Conservation (phyloP, 2,329 filamentous ascomycete genomes). For the Fusarium lyarnte region DNA sequence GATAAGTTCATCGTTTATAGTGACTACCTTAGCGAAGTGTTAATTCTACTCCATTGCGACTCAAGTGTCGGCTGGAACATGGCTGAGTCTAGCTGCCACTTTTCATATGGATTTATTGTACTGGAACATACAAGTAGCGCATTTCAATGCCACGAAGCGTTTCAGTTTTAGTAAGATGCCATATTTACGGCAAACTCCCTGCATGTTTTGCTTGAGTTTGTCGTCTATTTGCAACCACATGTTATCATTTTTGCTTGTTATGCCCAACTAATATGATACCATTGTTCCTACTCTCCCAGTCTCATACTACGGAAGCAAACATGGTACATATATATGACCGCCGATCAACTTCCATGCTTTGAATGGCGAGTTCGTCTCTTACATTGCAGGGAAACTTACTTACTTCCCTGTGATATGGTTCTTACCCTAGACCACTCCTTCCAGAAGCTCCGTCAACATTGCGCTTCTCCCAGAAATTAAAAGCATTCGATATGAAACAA, state of each 20-base stretch:
- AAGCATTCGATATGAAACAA: background rate
- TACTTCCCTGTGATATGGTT: too few species aligned
- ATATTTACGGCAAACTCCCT: rapidly evolving
- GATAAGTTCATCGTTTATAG: background rate
- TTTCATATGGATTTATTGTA: rapidly evolving
- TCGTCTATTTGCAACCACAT: background rate
- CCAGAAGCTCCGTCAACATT: too few species aligned
- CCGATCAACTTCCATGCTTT: too few species aligned
- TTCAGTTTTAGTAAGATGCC: rapidly evolving
- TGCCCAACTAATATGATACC: too few species aligned
- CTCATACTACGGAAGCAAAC: rapidly evolving
- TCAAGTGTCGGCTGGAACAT: background rate
- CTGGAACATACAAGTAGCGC: rapidly evolving
- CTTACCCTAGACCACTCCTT: background rate
- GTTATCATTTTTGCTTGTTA: too few species aligned
- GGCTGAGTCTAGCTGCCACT: background rate
- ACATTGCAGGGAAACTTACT: background rate
- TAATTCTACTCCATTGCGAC: background rate
- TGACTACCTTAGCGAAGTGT: too few species aligned
- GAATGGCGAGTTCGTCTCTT: too few species aligned
- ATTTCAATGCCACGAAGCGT: rapidly evolving
- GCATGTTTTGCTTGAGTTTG: background rate
- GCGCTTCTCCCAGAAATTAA: too few species aligned
- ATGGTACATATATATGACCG: rapidly evolving
- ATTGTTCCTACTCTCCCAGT: rapidly evolving